Conservation (phyloP, 140 eudicot genomes). For the Bidens hawaiensis region DNA sequence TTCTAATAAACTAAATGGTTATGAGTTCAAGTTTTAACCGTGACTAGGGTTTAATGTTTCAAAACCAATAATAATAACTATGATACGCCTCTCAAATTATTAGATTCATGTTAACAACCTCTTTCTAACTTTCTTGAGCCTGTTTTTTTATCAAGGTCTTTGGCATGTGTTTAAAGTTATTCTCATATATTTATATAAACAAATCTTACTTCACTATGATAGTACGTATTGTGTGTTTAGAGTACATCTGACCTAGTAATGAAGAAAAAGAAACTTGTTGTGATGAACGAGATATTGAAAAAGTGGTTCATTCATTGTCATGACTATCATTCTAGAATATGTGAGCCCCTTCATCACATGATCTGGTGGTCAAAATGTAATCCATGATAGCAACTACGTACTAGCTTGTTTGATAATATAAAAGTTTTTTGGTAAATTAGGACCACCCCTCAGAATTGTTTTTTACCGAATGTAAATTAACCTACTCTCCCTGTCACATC, state of each 20-base stretch:
- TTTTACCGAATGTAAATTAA: no score
- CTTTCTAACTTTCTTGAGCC: not conserved
- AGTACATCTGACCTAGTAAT: no score
- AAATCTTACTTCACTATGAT: no score
- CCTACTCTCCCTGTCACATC: no score
- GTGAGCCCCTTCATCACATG: constrained; percentile 10
- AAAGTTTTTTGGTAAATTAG: no score
- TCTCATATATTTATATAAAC: not conserved
- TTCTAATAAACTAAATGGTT: not conserved
- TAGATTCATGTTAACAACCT: not conserved
- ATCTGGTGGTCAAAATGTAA: constrained; percentile 8
- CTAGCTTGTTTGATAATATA: no score
- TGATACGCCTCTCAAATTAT: not conserved
- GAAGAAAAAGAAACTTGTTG: no score
- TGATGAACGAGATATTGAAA: no score
- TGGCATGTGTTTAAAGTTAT: not conserved
- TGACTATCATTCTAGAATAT: constrained; percentile 17
- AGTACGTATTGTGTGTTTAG: no score
- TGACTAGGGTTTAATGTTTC: not conserved
- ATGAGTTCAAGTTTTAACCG: not conserved
- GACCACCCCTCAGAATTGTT: no score
- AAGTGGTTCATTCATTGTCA: constrained; percentile 13
- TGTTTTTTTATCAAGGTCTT: not conserved
- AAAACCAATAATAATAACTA: not conserved
- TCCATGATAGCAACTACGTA: not conserved